Evolutionary conservation across 257 asterid genomes (phyloP), one percentile per base, ranked within the genome.

Genomic region (Cynanchum wilfordii): DNA sequence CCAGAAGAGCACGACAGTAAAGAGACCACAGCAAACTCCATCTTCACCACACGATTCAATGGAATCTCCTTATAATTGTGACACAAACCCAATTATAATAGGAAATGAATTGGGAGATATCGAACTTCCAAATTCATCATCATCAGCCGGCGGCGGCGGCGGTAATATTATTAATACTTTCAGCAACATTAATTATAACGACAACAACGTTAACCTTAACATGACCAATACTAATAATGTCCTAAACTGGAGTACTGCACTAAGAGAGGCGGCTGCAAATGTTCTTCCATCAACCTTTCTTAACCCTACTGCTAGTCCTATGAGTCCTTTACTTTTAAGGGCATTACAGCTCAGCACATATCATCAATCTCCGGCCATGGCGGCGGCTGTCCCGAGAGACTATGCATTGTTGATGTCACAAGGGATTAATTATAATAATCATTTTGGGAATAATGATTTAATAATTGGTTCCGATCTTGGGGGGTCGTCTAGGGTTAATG

Each of bases 301-400:
- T 20, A 79, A 38, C 47, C 29, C 72, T 33, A 79, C 54, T 69
- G 70, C 87, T 1, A 86, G 81, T 73, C 85, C 89, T 24, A 80
- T 90, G 75, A 92, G 80, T 60, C 87, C 94, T 12, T 73, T 86
- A 79, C 92, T 91, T 22, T 84, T 87, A 57, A 85, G 94, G 25
- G 96, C 96, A 22, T 75, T 90, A 69, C 98, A 90, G 66, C 90
- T 89, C 63, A 78, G 96, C 36, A 82, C 40, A 27, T 59, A 70
- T 17, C 78, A 67, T 25, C 85, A 47, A 42, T 75, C 70, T 11
- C 33, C 76, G 49, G 75, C 72, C 19, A 25, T 75, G 47, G 71
- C 59, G 58, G 67, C 75, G 5, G 56, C 72, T 55, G 36, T 60
- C 7, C 36, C 15, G 24, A 11, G n/a, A 27, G 65, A 73, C n/a